phyloP scores from a whole-genome alignment of 2,329 filamentous ascomycete genomes.

The Hymenoscyphus repandus region DNA sequence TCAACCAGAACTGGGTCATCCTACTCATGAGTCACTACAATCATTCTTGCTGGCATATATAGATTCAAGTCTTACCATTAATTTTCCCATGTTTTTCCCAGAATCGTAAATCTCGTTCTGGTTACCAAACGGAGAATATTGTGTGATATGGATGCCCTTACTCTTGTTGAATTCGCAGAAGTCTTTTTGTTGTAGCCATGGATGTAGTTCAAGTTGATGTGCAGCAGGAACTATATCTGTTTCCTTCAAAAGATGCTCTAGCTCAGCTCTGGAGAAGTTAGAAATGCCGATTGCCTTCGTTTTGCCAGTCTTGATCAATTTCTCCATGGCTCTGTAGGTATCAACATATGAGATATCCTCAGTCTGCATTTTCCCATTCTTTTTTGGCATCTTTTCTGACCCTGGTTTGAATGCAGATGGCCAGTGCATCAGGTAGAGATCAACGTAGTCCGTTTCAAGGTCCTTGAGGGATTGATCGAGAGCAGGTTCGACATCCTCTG shows the following conservation, averaged over 20 bases:
- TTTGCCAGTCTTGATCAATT: constrained; percentile 46
- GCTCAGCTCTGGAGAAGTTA: constrained; percentile 47
- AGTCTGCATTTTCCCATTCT: constrained; percentile 21
- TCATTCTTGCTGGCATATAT: no score
- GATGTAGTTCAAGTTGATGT: constrained; percentile 53
- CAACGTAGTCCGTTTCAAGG: constrained; percentile 35
- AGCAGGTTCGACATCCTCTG: constrained; percentile 31
- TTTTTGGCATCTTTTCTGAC: constrained; percentile 22
- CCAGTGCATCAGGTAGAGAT: constrained; percentile 38
- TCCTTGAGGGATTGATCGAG: constrained; percentile 34
- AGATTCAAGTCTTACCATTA: constrained; percentile 22
- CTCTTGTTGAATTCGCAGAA: constrained; percentile 41
- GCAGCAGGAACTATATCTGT: constrained; percentile 46
- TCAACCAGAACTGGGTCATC: constrained; percentile 50
- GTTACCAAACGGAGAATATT: constrained; percentile 49
- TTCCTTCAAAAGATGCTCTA: constrained; percentile 36
- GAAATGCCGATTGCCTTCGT: constrained; percentile 55
- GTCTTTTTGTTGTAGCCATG: constrained; percentile 45
- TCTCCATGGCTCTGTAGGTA: constrained; percentile 56
- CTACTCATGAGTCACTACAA: constrained; percentile 6
- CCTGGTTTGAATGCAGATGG: constrained; percentile 31
- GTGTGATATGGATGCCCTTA: constrained; percentile 39
- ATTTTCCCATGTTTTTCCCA: constrained; percentile 47
- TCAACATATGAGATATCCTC: constrained; percentile 34
- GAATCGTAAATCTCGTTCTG: constrained; percentile 58